Evolutionary conservation across 495 filamentous ascomycete genomes (phyloP).

Genomic region (Letharia columbiana): DNA sequence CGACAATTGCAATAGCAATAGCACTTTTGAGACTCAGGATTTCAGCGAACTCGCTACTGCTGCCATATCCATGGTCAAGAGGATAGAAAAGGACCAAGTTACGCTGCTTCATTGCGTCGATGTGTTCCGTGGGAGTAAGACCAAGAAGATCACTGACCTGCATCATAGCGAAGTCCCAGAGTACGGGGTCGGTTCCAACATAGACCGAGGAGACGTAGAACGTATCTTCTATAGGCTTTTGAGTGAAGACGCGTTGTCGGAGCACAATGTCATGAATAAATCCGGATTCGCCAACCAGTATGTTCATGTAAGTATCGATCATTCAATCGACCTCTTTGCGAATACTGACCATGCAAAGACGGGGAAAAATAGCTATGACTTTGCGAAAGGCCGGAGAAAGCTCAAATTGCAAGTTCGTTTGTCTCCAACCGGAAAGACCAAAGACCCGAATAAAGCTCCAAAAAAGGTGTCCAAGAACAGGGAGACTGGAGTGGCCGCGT

Average conservation of each 20-base stretch:
- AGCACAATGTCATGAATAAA: constrained; percentile 53
- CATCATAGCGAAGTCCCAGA: constrained; percentile 41
- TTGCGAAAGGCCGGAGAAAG: constrained; percentile 41
- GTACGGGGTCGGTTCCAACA: constrained; percentile 45
- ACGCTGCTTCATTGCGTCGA: constrained; percentile 50
- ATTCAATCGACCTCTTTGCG: not conserved
- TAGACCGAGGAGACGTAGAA: constrained; percentile 54
- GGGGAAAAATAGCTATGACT: constrained; percentile 45
- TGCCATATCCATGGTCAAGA: constrained; percentile 56
- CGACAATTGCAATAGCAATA: constrained; percentile 75
- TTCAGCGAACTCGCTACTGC: constrained; percentile 63
- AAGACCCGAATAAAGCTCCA: constrained; percentile 22
- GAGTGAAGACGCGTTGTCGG: constrained; percentile 51
- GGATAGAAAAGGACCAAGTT: constrained; percentile 44
- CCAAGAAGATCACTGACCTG: constrained; percentile 41
- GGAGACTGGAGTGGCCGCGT: constrained; percentile 29
- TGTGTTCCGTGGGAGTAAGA: constrained; percentile 49
- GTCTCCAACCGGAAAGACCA: constrained; percentile 40
- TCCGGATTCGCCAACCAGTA: constrained; percentile 54
- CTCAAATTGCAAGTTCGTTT: constrained; percentile 53
- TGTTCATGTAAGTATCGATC: constrained; percentile 38
- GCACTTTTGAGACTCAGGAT: constrained; percentile 59
- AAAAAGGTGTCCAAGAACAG: constrained; percentile 20
- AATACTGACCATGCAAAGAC: constrained; percentile 31
- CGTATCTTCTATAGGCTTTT: constrained; percentile 56